These are phyloP conservation scores for Drechslerella coelobrocha DNA, from an alignment of 2,329 filamentous ascomycete species.

Conservation along the genomic window DNA sequence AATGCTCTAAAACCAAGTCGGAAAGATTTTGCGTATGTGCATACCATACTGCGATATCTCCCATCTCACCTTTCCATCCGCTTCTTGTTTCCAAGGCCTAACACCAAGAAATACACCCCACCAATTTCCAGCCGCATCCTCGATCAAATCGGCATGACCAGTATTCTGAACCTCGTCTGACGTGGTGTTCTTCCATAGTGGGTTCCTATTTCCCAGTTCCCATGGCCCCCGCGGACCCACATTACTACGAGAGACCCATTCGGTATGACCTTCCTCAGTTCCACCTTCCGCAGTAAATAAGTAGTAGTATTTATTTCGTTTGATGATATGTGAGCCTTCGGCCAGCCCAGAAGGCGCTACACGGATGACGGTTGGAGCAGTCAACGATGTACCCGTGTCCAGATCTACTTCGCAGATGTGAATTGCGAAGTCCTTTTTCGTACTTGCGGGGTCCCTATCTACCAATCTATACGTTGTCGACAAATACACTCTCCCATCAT, in stretches of 20 bases:
- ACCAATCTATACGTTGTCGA: constrained; percentile 60
- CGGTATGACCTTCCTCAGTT: constrained; percentile 67
- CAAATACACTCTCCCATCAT: constrained; percentile 62
- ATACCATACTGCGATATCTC: constrained; percentile 48
- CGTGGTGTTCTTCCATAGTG: constrained; percentile 58
- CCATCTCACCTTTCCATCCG: constrained; percentile 31
- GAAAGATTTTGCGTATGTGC: too few species aligned
- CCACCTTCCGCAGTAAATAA: constrained; percentile 68
- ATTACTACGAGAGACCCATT: constrained; percentile 67
- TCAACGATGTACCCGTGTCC: constrained; percentile 59
- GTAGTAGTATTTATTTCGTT: constrained; percentile 67
- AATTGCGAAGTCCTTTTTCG: constrained; percentile 60
- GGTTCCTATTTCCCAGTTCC: constrained; percentile 66
- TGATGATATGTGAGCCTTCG: constrained; percentile 68
- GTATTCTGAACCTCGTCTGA: constrained; percentile 61
- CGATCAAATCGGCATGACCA: constrained; percentile 63
- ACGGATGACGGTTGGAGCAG: constrained; percentile 57
- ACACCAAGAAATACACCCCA: constrained; percentile 61
- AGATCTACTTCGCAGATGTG: constrained; percentile 62
- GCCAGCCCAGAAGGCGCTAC: constrained; percentile 58
- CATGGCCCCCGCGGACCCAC: constrained; percentile 47
- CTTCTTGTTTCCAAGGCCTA: constrained; percentile 43
- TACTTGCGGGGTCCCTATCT: constrained; percentile 43
- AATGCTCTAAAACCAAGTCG: neutral
- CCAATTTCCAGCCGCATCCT: constrained; percentile 61